phyloP scores from a whole-genome alignment of 2,329 filamentous ascomycete genomes.

The Botrytis aclada region DNA sequence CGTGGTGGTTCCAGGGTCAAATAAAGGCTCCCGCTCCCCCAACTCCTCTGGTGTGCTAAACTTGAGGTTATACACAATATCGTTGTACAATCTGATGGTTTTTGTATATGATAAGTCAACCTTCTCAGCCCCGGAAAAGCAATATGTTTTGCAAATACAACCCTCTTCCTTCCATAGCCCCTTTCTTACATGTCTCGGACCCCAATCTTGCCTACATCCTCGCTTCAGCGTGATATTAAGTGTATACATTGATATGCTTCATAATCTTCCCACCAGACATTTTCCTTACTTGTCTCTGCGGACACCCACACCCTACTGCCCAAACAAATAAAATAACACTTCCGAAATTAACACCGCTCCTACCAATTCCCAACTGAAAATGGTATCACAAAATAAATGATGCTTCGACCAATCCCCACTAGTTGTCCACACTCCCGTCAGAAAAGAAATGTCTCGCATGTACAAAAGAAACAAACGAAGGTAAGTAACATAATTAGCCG shows the following conservation, averaged over 20 bases:
- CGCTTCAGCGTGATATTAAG: slow-evolving; percentile 6
- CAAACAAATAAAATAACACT: slow-evolving; percentile 16
- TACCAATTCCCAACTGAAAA: slow-evolving; percentile 11
- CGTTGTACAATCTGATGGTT: slow-evolving; percentile 23
- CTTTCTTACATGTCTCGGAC: slow-evolving; percentile 1
- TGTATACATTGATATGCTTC: slow-evolving; percentile 2
- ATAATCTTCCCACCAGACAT: neutral
- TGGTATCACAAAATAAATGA: slow-evolving; percentile 15
- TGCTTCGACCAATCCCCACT: slow-evolving; percentile 15
- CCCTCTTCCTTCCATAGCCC: neutral
- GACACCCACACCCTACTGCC: neutral
- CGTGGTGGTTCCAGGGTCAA: neutral
- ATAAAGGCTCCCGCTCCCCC: neutral
- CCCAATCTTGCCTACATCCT: neutral
- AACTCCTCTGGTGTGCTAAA: slow-evolving; percentile 14
- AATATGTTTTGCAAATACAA: slow-evolving; percentile 11
- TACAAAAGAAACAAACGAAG: slow-evolving; percentile 19
- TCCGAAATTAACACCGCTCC: slow-evolving; percentile 14
- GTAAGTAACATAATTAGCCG: slow-evolving; percentile 18
- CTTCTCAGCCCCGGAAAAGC: slow-evolving; percentile 1
- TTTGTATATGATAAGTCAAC: slow-evolving; percentile 18
- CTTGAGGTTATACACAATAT: slow-evolving; percentile 17
- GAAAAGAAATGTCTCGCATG: neutral
- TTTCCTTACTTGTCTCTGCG: neutral
- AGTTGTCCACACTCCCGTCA: neutral